These are phyloP conservation scores for Komagataea norvegica DNA, from an alignment of 1,139 yeast species.

Conservation along the genomic window DNA sequence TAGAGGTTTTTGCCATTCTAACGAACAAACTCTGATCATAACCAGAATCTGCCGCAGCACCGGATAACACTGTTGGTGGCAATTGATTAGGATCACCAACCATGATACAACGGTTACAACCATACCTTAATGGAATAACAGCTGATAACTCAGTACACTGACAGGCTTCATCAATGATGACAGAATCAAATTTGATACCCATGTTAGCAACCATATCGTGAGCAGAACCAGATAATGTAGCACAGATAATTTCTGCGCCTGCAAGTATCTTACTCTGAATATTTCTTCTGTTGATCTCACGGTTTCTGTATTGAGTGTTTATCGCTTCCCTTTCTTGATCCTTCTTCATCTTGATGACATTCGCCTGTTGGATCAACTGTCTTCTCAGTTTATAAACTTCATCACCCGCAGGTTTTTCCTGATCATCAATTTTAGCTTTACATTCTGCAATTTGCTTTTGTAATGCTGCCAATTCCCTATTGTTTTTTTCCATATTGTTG, in stretches of 20 bases:
- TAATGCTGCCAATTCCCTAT: constrained; percentile 30
- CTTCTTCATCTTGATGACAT: constrained; percentile 64
- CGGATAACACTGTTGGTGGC: constrained; percentile 97
- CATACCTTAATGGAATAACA: constrained; percentile 87
- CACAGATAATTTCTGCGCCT: constrained; percentile 83
- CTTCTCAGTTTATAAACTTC: constrained; percentile 29
- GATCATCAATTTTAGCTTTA: constrained; percentile 38
- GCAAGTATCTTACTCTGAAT: constrained; percentile 67
- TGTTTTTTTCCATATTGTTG: constrained; percentile 29
- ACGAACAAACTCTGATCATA: constrained; percentile 94
- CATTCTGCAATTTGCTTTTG: constrained; percentile 41
- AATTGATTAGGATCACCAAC: constrained; percentile 99
- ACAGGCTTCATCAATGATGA: constrained; percentile 95
- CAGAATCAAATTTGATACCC: constrained; percentile 83
- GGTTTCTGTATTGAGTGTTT: constrained; percentile 62
- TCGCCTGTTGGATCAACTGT: constrained; percentile 53
- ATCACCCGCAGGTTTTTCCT: constrained; percentile 13
- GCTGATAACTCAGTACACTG: constrained; percentile 95
- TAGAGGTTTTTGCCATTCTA: constrained; percentile 74
- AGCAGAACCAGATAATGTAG: constrained; percentile 93
- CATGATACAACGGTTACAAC: constrained; percentile 88
- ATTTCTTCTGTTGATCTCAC: constrained; percentile 74
- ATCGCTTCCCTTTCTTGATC: constrained; percentile 77
- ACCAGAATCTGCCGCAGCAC: constrained; percentile 69
- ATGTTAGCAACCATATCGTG: constrained; percentile 77